Percentiles rank a stretch among this genome's conserved stretches.
phyloP scores from a whole-genome alignment of 768 basidiomycete genomes.

The Podaxis carcinomalis region DNA sequence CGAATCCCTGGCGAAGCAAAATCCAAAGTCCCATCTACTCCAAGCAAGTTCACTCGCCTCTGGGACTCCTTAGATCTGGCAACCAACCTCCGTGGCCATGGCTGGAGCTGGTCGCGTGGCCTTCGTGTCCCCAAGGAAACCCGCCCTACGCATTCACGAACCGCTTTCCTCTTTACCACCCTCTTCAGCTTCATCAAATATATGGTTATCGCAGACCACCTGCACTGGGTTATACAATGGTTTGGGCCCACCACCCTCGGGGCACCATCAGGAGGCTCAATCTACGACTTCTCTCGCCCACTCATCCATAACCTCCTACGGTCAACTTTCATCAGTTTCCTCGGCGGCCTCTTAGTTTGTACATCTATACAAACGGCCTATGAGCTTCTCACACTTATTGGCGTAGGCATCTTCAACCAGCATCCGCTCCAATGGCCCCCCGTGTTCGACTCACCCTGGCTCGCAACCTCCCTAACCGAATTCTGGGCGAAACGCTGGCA shows the following conservation, averaged over 20 bases:
- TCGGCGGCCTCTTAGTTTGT: slow-evolving; percentile 43
- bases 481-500: slow-evolving; percentile 72
- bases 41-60: slow-evolving; percentile 6
- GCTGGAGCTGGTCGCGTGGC: slow-evolving; percentile 56
- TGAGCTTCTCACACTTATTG: slow-evolving; percentile 36
- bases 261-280: slow-evolving; percentile 33
- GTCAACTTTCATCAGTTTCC: slow-evolving; percentile 38
- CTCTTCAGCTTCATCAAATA: slow-evolving; percentile 28
- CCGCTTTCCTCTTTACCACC: slow-evolving; percentile 32
- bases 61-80: slow-evolving; percentile 36
- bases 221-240: slow-evolving; percentile 44
- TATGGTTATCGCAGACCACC: slow-evolving; percentile 36
- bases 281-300: slow-evolving; percentile 36
- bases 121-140: slow-evolving; percentile 37
- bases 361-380: slow-evolving; percentile 39
- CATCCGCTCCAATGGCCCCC: slow-evolving; percentile 58
- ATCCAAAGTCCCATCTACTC: slow-evolving; percentile 11
- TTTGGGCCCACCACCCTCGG: slow-evolving; percentile 40
- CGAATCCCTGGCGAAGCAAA: slow-evolving; percentile 3
- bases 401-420: slow-evolving; percentile 43
- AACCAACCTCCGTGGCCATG: slow-evolving; percentile 50
- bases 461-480: slow-evolving; percentile 50
- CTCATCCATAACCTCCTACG: slow-evolving; percentile 33
- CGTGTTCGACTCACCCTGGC: slow-evolving; percentile 54
- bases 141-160: slow-evolving; percentile 31